Percentiles rank a stretch among this genome's conserved stretches.
Evolutionary conservation across 345 rosid species (phyloP).

Genomic region (Mangifera indica): DNA sequence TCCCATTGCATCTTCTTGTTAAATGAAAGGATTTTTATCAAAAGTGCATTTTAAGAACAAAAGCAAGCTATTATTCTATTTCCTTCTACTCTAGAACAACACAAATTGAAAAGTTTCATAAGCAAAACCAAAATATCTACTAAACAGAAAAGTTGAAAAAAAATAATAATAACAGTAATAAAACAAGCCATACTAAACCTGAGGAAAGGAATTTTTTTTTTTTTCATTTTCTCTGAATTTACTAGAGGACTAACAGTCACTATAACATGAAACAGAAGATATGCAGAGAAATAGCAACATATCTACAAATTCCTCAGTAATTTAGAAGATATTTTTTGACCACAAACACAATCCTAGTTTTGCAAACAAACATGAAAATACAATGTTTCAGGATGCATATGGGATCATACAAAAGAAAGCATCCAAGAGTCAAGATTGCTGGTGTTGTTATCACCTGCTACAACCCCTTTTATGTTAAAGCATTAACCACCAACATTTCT

Average conservation of each 20-base stretch:
- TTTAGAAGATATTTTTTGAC: background rate
- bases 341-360: background rate
- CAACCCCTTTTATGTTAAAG: too few species aligned
- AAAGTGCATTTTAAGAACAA: background rate
- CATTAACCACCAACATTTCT: too few species aligned
- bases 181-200: background rate
- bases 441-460: too few species aligned
- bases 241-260: background rate
- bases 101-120: background rate
- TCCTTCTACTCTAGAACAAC: background rate
- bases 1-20: constrained; percentile 32
- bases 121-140: background rate
- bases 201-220: too few species aligned
- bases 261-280: background rate
- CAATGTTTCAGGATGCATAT: background rate
- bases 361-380: background rate
- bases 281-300: background rate
- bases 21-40: background rate
- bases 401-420: background rate
- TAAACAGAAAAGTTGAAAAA: background rate
- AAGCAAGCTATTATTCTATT: background rate
- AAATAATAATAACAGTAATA: background rate
- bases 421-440: too few species aligned
- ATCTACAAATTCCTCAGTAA: background rate
- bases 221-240: background rate